A percentile compares a stretch with the other conserved stretches of the same genome.
Conservation (phyloP, 495 filamentous ascomycete genomes). For the Penicillium fimorum region DNA sequence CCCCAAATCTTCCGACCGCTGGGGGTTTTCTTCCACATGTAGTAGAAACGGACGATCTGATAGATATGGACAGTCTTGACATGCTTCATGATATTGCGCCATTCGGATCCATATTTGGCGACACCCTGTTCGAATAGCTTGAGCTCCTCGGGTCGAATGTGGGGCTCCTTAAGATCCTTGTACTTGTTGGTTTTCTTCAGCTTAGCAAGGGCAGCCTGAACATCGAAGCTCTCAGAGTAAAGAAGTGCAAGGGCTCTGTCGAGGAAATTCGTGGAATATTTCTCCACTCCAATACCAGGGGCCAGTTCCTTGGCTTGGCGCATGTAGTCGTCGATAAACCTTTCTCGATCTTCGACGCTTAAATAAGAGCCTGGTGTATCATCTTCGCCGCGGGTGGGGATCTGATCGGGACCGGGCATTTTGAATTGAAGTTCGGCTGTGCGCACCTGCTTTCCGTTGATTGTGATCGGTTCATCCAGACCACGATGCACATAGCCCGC, state of each 20-base stretch:
- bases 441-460: conserved; percentile 50
- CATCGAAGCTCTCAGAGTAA: conserved; percentile 66
- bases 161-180: conserved; percentile 81
- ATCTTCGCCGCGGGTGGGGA: conserved; percentile 48
- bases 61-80: conserved; percentile 70
- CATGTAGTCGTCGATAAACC: conserved; percentile 73
- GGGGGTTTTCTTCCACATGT: conserved; percentile 96
- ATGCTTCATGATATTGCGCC: conserved; percentile 77
- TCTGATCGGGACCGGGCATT: conserved; percentile 50
- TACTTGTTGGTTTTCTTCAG: conserved; percentile 65
- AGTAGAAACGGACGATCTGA: conserved; percentile 88
- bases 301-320: conserved; percentile 59
- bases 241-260: conserved; percentile 81
- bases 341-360: conserved; percentile 45
- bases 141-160: conserved; percentile 71
- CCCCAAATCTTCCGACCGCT: conserved; percentile 87
- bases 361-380: conserved; percentile 43
- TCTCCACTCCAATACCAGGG: conserved; percentile 60
- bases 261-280: conserved; percentile 78
- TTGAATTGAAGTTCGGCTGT: conserved; percentile 55
- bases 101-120: conserved; percentile 86
- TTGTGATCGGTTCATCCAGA: conserved; percentile 59
- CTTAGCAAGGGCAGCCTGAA: conserved; percentile 67
- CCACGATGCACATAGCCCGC: conserved; percentile 80
- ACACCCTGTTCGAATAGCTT: conserved; percentile 94